Base-by-base conservation (phyloP, 352 stramenopile species). In the Globisporangium ultimum region DNA sequence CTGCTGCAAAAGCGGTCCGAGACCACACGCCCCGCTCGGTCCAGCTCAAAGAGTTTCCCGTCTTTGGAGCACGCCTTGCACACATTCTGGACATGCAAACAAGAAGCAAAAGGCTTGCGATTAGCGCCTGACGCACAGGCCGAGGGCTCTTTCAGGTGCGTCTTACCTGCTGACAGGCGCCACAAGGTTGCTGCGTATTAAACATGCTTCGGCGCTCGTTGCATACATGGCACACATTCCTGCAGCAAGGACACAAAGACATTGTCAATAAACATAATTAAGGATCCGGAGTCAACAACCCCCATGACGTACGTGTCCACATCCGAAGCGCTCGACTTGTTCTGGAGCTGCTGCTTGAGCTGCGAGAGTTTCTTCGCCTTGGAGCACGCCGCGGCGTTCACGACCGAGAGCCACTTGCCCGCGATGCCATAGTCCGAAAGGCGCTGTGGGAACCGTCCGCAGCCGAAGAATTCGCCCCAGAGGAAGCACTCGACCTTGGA, bases 1-100 rank as follows among this genome's bases (percentile, higher is more conserved):
- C 66, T 18, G 36, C 68, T 78, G 46, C 74, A 84, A 55, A 84
- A 84, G 10, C 70, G 70, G 11, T 77, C 66, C 36, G 67, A 68
- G 20, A 76, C 63, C n/a, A 67, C 63, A 10, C 69, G 63, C 0
- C 67, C 67, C 15, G 57, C 70, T 48, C 72, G 72, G 50, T 84
- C 69, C 28, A 80, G 57, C 57, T 76, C 65, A 53, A 81, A 84
- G 28, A 84, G 60, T 32, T 72, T 79, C 32, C 71, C 67, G 48
- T 77, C 78, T 24, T 76, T 64, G 32, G 64, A 84, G 55, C 74
- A 84, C 24, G 66, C 65, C 50, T 70, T 75, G 60, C 74, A 84
- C 10, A 77, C 74, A 24, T 73, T 77, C 58, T 84, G 67, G 22
- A 8, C 24, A 32, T 32, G 5, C 2, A 6, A 32, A 32, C 24